Base-by-base conservation (phyloP, 2,329 filamentous ascomycete species). In the Alternaria viburni region DNA sequence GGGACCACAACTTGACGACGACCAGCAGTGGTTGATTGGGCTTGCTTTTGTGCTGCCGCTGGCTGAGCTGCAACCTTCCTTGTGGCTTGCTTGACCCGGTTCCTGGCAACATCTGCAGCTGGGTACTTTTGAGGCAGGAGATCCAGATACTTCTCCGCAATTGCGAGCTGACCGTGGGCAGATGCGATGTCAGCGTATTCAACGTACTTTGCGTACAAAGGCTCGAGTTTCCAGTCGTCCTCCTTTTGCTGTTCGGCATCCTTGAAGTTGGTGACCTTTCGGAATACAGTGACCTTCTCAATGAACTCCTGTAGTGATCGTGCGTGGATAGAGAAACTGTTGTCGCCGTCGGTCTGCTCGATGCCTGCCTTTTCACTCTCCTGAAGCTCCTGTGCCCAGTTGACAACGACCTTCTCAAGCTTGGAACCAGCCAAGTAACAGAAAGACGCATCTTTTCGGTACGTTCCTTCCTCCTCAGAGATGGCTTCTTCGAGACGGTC, bases 281-380 rank as follows among this genome's bases (percentile, higher is more conserved):
- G 91, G 89, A 99, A 99, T 57, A 99, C 88, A 0, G 94, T 97
- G 50, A 99, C 96, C 85, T 99, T 99, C 83, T 99, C 96, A 66
- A 99, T 97, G 76, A 99, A 95, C 69, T 92, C 90, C 80, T 98
- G 96, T 46, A 99, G 84, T 50, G 91, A 91, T 65, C 90, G 89
- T 59, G 95, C 93, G 74, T 98, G 96, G 54, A 98, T 89, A 0
- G 95, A 97, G 82, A 97, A 99, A 61, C 89, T 91, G 21, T 92
- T 95, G 73, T 93, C 92, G 32, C 88, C 88, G 23, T 86, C 86
- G 19, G 87, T 85, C 66, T 90, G 87, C 72, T 93, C 86, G 65
- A 96, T 84, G 12, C 89, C 89, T 47, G 89, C 88, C 72, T 91
- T 88, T 80, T 97, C 93, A 23, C 89, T 87, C 81, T 98, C 93